phyloP scores from a whole-genome alignment of 139 green algal genomes.

The Diplosphaera chodatii region DNA sequence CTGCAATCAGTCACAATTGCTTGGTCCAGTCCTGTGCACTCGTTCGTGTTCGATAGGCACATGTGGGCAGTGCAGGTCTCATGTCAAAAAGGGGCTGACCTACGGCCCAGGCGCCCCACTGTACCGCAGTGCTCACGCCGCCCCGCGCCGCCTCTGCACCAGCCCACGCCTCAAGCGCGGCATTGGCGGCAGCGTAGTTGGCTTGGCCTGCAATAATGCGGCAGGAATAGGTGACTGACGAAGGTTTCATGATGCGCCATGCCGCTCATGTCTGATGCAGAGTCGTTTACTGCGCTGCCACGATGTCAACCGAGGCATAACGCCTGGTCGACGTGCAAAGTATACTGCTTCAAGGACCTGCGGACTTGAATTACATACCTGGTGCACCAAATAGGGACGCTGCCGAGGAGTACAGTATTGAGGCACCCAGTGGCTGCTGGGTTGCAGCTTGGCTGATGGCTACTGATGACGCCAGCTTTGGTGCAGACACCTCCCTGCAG shows the following conservation, averaged over 20 bases:
- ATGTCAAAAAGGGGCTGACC: neutral
- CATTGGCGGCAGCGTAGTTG: slow-evolving; percentile 48
- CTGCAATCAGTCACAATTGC: no score
- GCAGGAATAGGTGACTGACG: no score
- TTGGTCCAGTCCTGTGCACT: no score
- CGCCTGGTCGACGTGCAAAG: no score
- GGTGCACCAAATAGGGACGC: slow-evolving; percentile 70
- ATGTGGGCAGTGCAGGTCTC: no score
- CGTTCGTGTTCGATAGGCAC: no score
- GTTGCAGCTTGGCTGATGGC: neutral
- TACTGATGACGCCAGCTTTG: slow-evolving; percentile 33
- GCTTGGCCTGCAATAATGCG: slow-evolving; percentile 37
- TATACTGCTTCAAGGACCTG: no score
- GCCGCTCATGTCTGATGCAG: no score
- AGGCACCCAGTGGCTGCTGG: slow-evolving; percentile 15
- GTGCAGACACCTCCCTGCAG: slow-evolving; percentile 22
- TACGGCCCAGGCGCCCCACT: slow-evolving; percentile 45
- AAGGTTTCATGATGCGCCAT: no score
- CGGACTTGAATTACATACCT: neutral
- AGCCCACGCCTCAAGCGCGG: slow-evolving; percentile 34
- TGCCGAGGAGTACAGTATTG: slow-evolving; percentile 76
- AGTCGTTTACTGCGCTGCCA: neutral
- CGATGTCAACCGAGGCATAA: no score
- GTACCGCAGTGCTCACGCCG: slow-evolving; percentile 17
- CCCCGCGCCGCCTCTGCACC: slow-evolving; percentile 2